Base-by-base conservation (phyloP, 257 asterid species). In the Fraxinus pennsylvanica region DNA sequence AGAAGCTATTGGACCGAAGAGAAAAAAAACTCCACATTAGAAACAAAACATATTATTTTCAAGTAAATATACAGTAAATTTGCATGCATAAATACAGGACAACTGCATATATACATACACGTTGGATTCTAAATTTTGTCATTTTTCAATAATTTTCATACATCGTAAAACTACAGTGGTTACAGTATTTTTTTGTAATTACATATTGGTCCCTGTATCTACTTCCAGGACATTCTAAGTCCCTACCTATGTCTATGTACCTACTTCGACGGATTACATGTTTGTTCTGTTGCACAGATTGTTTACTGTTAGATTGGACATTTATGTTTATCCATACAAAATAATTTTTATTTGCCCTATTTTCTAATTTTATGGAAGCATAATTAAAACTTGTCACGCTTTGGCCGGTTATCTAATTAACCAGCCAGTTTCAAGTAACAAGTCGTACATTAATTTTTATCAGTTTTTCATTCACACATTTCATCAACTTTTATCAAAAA, bases 21-120 rank as follows among this genome's bases (percentile, higher is more conserved):
- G 57, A 38, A n/a, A 39, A 35, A 19, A 39, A 19, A 71, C 54
- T 32, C 45, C 45, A 71, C 33, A 35, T 14, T 41, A 71, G 50
- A 66, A n/a, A 29, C 69, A 61, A 30, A 3, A 76, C 52, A 45
- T 22, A 68, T 52, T 68, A 68, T 68, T 76, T 68, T 32, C 68
- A 61, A 22, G 41, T 30, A 50, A 30, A 38, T 22, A 25, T 47
- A 45, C 74, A 76, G 80, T 76, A 76, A 76, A 27, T 76, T 68
- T 76, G 68, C 80, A 68, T 76, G 80, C 74, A 68, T 19, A 76
- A 76, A 66, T 68, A 76, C 80, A 76, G 35, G 80, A 76, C 79
- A 75, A 22, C 27, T 12, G 50, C 71, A 59, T 14, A 61, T 8
- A 61, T 61, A 61, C 68, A 29, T 61, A 61, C 33, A 61, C 68